These are phyloP conservation scores for Suillus cothurnatus DNA, from an alignment of 768 basidiomycete species.

Conservation along the genomic window DNA sequence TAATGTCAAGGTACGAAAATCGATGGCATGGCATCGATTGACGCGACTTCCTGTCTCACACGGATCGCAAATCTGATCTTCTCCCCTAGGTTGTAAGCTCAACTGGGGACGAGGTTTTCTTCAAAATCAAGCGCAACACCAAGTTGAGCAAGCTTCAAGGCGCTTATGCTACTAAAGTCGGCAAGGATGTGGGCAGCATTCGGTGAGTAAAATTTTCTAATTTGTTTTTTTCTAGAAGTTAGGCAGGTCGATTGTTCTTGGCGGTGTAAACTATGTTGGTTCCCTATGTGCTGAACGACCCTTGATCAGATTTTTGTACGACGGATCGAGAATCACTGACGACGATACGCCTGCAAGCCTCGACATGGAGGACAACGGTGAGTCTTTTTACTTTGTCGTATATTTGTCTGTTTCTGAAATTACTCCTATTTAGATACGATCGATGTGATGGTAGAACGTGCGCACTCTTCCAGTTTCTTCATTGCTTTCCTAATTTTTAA, in stretches of 20 bases:
- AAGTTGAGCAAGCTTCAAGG: conserved; percentile 91
- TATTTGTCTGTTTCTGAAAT: conserved; percentile 7
- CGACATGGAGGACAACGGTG: conserved; percentile 90
- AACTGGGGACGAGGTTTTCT: conserved; percentile 87
- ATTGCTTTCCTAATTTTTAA: conserved; percentile 11
- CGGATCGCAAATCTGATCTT: conserved; percentile 8
- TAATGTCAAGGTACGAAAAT: conserved; percentile 69
- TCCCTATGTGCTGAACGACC: not conserved
- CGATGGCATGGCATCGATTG: conserved; percentile 4
- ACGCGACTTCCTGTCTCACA: conserved; percentile 5
- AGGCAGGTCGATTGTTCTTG: not conserved
- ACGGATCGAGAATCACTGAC: conserved; percentile 82
- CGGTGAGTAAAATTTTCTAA: conserved; percentile 55
- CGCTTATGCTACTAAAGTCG: conserved; percentile 91
- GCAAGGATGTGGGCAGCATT: conserved; percentile 85
- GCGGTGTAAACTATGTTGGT: not conserved
- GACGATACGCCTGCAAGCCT: conserved; percentile 85
- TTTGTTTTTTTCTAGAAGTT: not conserved
- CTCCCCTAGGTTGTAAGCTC: conserved; percentile 66
- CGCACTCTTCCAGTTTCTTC: conserved; percentile 32
- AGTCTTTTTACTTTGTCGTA: conserved; percentile 23
- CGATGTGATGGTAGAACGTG: conserved; percentile 97
- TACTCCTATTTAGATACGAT: conserved; percentile 66
- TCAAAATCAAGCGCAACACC: conserved; percentile 95
- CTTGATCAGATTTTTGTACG: conserved; percentile 81